Evolutionary conservation across 495 filamentous ascomycete species (phyloP).

Genomic region (Podospora comata): DNA sequence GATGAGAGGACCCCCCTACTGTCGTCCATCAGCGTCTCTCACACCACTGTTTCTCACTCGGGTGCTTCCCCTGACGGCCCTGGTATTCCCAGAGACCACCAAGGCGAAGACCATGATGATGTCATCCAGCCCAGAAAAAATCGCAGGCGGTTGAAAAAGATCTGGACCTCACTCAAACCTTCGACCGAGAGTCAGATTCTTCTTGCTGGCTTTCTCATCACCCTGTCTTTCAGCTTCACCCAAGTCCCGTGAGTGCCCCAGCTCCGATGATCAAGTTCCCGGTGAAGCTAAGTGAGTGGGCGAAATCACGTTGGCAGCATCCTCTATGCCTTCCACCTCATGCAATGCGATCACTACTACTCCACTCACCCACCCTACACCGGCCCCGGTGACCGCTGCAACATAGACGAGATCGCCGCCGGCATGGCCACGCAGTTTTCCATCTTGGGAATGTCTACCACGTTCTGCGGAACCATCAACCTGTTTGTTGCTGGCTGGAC

Average conservation of each 20-base stretch:
- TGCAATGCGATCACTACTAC: constrained; percentile 60
- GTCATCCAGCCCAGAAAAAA: neutral
- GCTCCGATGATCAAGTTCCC: neutral
- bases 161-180: neutral
- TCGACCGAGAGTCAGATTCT: constrained; percentile 45
- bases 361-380: constrained; percentile 37
- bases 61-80: neutral
- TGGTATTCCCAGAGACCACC: neutral
- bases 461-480: constrained; percentile 52
- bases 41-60: neutral
- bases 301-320: constrained; percentile 23
- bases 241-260: constrained; percentile 50
- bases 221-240: constrained; percentile 55
- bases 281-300: neutral
- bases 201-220: constrained; percentile 52
- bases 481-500: constrained; percentile 57
- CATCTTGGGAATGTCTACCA: constrained; percentile 50
- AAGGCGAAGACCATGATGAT: neutral
- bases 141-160: too few relatives aligned
- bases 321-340: constrained; percentile 56
- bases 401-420: constrained; percentile 49
- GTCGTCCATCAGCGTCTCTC: neutral
- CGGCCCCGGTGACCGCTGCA: constrained; percentile 44
- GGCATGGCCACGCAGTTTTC: constrained; percentile 52
- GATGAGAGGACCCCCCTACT: neutral